Evolutionary conservation across 768 basidiomycete species (phyloP).

Genomic region (Macrolepiota dolichaula): DNA sequence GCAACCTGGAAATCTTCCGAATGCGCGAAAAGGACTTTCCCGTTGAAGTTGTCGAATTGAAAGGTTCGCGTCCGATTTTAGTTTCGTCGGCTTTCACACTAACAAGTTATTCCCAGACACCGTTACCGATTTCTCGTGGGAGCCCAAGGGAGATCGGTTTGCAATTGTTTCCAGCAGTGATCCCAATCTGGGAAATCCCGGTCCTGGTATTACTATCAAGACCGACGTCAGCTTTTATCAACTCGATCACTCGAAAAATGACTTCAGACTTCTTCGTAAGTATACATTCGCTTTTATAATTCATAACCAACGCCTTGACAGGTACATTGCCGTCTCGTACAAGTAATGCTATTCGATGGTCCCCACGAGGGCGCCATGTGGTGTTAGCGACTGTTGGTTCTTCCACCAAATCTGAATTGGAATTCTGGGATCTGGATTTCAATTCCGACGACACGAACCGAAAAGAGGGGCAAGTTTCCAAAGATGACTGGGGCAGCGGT

Average conservation of each 20-base stretch:
- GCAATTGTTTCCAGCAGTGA: conserved; percentile 93
- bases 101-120: conserved; percentile 53
- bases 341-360: conserved; percentile 95
- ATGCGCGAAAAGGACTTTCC: conserved; percentile 97
- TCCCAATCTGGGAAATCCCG: conserved; percentile 87
- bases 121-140: conserved; percentile 97
- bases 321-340: conserved; percentile 78
- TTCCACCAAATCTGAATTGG: conserved; percentile 92
- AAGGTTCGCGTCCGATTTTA: conserved; percentile 51
- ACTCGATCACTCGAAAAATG: conserved; percentile 87
- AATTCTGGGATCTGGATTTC: conserved; percentile 99
- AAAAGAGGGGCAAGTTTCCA: conserved; percentile 47
- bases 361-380: conserved; percentile 92
- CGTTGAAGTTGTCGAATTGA: conserved; percentile 95
- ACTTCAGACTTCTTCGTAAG: conserved; percentile 88
- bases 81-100: conserved; percentile 12
- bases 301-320: conserved; percentile 24
- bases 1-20: conserved; percentile 97
- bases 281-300: conserved; percentile 11
- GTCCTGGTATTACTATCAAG: conserved; percentile 91
- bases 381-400: conserved; percentile 96
- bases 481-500: conserved; percentile 80
- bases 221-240: conserved; percentile 97
- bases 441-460: conserved; percentile 53
- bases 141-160: conserved; percentile 96